phyloP scores from a whole-genome alignment of 345 rosid genomes.

The Jatropha curcas region DNA sequence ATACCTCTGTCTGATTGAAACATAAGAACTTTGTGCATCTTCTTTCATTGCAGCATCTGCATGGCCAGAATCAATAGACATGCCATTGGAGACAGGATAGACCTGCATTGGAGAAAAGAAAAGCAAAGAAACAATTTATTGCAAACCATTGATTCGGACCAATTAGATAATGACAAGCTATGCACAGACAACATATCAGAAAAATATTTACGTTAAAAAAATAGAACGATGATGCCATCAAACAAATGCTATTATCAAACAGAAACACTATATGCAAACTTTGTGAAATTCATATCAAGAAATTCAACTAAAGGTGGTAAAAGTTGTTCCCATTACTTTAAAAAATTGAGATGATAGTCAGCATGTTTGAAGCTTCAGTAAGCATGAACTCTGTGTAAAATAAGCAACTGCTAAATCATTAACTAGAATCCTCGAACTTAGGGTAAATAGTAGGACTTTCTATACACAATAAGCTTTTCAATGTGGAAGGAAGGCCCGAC shows the following conservation, averaged over 20 bases:
- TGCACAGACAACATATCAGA: neutral
- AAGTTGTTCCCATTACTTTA: neutral
- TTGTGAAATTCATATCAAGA: neutral
- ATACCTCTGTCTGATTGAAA: constrained; percentile 57
- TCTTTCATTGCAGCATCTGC: constrained; percentile 60
- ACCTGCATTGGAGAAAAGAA: constrained; percentile 45
- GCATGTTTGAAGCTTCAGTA: neutral
- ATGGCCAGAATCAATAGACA: constrained; percentile 43
- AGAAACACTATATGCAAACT: neutral
- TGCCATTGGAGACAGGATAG: constrained; percentile 49
- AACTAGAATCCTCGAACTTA: neutral
- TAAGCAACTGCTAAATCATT: neutral
- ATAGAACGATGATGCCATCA: neutral
- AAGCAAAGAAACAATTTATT: neutral
- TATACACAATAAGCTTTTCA: neutral
- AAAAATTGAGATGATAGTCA: neutral
- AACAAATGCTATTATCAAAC: neutral
- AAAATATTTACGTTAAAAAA: neutral
- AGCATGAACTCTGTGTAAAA: neutral
- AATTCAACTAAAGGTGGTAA: neutral
- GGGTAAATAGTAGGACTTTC: neutral
- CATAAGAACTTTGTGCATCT: constrained; percentile 75
- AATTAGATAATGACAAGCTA: neutral
- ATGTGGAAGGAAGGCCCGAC: neutral
- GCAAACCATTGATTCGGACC: neutral